Evolutionary conservation across 225 moss, liverwort and hornwort species (phyloP).

Genomic region (Marchantia polymorpha): DNA sequence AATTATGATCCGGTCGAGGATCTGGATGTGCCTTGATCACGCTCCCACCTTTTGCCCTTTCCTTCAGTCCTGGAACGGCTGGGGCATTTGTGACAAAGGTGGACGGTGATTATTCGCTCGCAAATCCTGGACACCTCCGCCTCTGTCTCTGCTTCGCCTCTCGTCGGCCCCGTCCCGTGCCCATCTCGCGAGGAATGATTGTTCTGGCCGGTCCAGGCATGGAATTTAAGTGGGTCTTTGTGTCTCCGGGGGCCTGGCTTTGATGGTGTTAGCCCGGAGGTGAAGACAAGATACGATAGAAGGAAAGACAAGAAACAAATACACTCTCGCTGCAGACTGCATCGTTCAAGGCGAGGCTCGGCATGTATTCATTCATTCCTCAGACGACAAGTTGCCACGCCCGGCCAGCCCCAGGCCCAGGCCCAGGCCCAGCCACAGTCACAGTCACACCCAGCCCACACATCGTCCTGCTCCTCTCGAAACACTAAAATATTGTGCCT

Average conservation of each 20-base stretch:
- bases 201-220: not conserved
- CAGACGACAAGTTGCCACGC: not conserved
- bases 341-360: not conserved
- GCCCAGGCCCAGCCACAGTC: no score
- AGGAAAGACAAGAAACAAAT: not conserved
- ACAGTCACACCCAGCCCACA: no score
- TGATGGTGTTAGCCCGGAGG: not conserved
- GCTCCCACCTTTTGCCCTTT: no score
- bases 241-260: not conserved
- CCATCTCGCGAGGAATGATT: no score
- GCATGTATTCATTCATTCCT: no score
- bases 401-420: no score
- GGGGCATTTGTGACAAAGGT: not conserved
- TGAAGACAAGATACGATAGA: not conserved
- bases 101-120: not conserved
- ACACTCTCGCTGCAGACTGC: not conserved
- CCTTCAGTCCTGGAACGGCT: not conserved
- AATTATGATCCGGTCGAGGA: not conserved
- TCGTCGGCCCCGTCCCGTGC: no score
- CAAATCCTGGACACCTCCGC: not conserved
- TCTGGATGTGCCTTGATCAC: not conserved
- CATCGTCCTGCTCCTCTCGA: not conserved
- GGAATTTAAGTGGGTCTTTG: not conserved
- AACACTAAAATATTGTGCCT: not conserved
- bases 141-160: not conserved